Base-by-base conservation (phyloP, 352 stramenopile species). In the Phytophthora macrochlamydospora region DNA sequence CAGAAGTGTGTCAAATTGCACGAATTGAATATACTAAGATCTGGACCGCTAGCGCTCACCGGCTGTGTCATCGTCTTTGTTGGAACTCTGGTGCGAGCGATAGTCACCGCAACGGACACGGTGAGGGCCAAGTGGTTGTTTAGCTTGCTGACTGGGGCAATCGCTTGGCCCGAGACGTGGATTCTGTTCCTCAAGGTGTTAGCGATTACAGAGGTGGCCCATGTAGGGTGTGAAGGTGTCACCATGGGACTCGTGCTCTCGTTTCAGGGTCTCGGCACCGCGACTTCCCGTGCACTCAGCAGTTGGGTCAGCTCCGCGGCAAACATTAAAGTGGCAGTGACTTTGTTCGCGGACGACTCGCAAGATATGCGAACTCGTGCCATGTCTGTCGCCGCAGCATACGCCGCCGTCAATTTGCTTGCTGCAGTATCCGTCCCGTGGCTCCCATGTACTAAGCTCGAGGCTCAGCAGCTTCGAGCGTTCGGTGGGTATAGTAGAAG, bases 161-260 rank as follows among this genome's bases (percentile, higher is more conserved):
- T 78, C 2, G 67, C 73, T 30, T 71, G 86, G 56, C 70, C 78
- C 1, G 72, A 74, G 18, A 71, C 54, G 3, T 83, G 73, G 72
- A 58, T 87, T 12, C 42, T 73, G 30, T 45, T 92, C 8, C 84
- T 79, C 32, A 67, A 54, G 1, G 53, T 87, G 33, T 30, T 89
- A 9, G 60, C 73, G 1, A 71, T 69, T 1, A 90, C 81, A 1
- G 83, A 92, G 55, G 82, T 90, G 45, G 69, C 81, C 2, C 67
- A 83, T 14, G 69, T 78, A 4, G 83, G 79, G 2, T 73, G 67
- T 7, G 81, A 90, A 56, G 83, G 81, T 5, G 78, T 78, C 37
- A 88, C 73, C 1, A 74, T 89, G 38, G 81, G 83, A 0, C 46
- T 89, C 8, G 54, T 88, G 6, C 59, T 86, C 14, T 88, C 81